phyloP scores from a whole-genome alignment of 108 stramenopile species.

The Craspedostauros australis region DNA sequence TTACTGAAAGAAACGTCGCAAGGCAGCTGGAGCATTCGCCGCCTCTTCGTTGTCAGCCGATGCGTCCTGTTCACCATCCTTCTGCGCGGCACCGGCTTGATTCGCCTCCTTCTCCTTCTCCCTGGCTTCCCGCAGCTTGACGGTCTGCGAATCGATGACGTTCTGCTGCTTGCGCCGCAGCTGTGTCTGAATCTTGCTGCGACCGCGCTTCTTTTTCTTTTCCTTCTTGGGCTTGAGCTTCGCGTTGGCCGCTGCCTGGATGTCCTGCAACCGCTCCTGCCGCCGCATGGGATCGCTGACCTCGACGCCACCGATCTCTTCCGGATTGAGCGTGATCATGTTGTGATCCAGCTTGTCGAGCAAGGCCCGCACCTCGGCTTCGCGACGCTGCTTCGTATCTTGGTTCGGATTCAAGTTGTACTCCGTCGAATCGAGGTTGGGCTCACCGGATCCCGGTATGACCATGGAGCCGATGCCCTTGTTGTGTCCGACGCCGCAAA shows the following conservation, averaged over 20 bases:
- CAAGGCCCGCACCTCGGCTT: constrained; percentile 91
- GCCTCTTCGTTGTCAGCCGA: too few relatives aligned
- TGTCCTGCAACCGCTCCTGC: constrained; percentile 48
- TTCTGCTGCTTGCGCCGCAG: constrained; percentile 89
- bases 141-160: constrained; percentile 76
- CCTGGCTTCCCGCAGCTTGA: constrained; percentile 62
- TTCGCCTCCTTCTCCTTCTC: constrained; percentile 66
- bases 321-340: constrained; percentile 93
- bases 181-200: constrained; percentile 94
- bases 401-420: constrained; percentile 89
- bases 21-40: too few relatives aligned
- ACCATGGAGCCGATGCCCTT: constrained; percentile 88
- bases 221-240: constrained; percentile 58
- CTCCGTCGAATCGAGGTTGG: constrained; percentile 91
- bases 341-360: constrained; percentile 93
- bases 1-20: too few relatives aligned
- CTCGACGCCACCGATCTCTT: constrained; percentile 85
- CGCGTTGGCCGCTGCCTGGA: constrained; percentile 63
- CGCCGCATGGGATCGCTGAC: constrained; percentile 49
- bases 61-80: too few relatives aligned
- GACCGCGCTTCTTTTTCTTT: constrained; percentile 91
- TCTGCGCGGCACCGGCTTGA: too few relatives aligned
- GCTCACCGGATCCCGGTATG: constrained; percentile 95
- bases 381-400: constrained; percentile 86
- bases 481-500: constrained; percentile 89